These are phyloP conservation scores for Colletotrichum magnum DNA, from an alignment of 2,329 filamentous ascomycete species.

Conservation along the genomic window DNA sequence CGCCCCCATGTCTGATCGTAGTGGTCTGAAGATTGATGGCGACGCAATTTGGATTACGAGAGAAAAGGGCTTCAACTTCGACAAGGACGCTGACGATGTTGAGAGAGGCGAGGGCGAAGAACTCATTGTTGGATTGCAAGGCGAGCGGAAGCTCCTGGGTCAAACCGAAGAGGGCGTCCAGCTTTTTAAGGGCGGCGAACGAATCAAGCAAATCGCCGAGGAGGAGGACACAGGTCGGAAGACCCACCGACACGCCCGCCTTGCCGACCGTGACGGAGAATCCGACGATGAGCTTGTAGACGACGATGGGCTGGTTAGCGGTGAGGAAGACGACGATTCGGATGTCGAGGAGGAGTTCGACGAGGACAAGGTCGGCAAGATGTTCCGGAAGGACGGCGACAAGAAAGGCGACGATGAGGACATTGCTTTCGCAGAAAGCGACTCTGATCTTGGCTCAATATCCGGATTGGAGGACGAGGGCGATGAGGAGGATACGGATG, in stretches of 20 bases:
- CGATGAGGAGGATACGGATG: conserved; percentile 60
- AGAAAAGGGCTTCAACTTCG: conserved; percentile 82
- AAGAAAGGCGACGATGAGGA: conserved; percentile 75
- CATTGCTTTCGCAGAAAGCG: conserved; percentile 93
- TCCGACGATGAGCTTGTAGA: conserved; percentile 54
- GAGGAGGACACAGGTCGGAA: conserved; percentile 73
- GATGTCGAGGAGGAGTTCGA: conserved; percentile 71
- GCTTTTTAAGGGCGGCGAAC: conserved; percentile 84
- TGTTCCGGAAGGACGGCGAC: conserved; percentile 69
- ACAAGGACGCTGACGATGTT: conserved; percentile 73
- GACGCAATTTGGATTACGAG: conserved; percentile 92
- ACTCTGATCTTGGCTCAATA: conserved; percentile 94
- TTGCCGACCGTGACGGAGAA: conserved; percentile 73
- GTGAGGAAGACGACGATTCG: conserved; percentile 65
- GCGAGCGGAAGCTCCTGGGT: conserved; percentile 84
- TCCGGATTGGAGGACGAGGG: conserved; percentile 70
- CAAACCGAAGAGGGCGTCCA: conserved; percentile 86
- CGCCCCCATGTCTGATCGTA: conserved; percentile 98
- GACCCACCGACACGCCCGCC: conserved; percentile 68
- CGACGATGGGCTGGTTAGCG: conserved; percentile 68
- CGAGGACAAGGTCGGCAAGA: conserved; percentile 71
- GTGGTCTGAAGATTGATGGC: conserved; percentile 94
- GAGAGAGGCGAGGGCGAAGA: conserved; percentile 96
- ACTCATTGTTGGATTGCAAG: conserved; percentile 90
- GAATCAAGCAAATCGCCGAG: conserved; percentile 70